Evolutionary conservation across 2,329 filamentous ascomycete genomes (phyloP).

Genomic region (Fusarium sacchari): DNA sequence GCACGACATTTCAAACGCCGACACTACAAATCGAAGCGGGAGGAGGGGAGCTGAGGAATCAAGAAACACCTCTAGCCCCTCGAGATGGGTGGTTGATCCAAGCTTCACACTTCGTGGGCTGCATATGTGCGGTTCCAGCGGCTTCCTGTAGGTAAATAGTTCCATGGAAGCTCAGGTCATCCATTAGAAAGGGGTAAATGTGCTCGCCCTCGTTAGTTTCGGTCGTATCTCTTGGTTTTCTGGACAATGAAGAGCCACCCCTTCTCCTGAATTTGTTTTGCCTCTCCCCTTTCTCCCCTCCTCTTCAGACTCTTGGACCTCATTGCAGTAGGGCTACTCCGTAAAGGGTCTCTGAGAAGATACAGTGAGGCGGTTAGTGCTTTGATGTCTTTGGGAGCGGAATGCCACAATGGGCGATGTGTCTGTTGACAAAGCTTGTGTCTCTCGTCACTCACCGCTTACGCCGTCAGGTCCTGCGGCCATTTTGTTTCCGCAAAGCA

Average conservation of each 20-base stretch:
- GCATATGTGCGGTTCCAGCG: not conserved
- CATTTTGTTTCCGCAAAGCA: not conserved
- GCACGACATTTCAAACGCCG: conserved; percentile 3
- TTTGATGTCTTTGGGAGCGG: not conserved
- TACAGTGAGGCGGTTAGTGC: not conserved
- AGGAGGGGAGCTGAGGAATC: not conserved
- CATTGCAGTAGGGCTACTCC: not conserved
- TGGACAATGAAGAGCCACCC: not conserved
- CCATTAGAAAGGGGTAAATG: not conserved
- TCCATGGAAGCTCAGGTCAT: not conserved
- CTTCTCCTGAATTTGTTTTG: not conserved
- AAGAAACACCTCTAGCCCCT: not conserved
- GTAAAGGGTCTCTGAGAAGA: not conserved
- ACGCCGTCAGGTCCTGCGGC: not conserved
- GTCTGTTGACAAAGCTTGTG: not conserved
- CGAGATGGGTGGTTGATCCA: not conserved
- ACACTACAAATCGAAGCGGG: not conserved
- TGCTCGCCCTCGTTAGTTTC: not conserved
- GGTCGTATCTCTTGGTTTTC: not conserved
- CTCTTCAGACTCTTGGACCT: not conserved
- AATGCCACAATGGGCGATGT: not conserved
- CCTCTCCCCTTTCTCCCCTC: not conserved
- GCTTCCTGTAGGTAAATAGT: not conserved
- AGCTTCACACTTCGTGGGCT: not conserved
- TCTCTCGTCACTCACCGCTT: not conserved